A percentile compares a stretch with the other conserved stretches of the same genome.
Evolutionary conservation across 1,284 basidiomycete genomes (phyloP).

Genomic region (Irpex rosettiformis): DNA sequence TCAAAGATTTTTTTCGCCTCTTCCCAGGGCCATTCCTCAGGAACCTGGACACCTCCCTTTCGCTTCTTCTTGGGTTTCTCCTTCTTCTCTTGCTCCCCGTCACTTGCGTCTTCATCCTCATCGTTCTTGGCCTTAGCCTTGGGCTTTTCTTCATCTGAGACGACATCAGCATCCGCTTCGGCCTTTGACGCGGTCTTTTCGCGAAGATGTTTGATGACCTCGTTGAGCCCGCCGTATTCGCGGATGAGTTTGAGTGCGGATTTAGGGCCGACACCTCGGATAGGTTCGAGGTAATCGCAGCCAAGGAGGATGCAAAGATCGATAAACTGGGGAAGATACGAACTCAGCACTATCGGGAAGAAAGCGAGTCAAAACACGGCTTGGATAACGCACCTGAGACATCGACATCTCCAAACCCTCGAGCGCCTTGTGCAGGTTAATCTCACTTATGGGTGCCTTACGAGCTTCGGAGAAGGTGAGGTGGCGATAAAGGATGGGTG

Average conservation of each 20-base stretch:
- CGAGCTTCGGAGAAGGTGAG: constrained; percentile 99
- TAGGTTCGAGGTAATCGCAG: constrained; percentile 97
- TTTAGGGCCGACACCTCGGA: constrained; percentile 94
- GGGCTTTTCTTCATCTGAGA: neutral
- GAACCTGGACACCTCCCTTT: constrained; percentile 76
- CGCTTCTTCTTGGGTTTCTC: constrained; percentile 40
- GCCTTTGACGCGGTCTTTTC: constrained; percentile 57
- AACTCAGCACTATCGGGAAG: neutral
- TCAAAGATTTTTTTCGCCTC: constrained; percentile 90
- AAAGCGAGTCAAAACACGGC: too few species aligned
- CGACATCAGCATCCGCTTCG: neutral
- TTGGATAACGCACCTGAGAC: constrained; percentile 60
- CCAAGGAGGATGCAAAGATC: constrained; percentile 97
- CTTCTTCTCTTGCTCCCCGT: neutral
- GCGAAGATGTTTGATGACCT: constrained; percentile 79
- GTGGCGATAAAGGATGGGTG: constrained; percentile 92
- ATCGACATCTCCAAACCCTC: constrained; percentile 91
- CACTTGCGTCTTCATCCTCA: constrained; percentile 31
- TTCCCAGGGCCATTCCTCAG: constrained; percentile 96
- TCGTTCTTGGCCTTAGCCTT: constrained; percentile 48
- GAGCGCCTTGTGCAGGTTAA: constrained; percentile 79
- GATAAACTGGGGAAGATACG: constrained; percentile 66
- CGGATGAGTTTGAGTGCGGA: constrained; percentile 92
- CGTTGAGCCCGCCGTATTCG: constrained; percentile 80
- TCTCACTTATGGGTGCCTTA: constrained; percentile 96